Evolutionary conservation across 2,329 filamentous ascomycete genomes (phyloP).

Genomic region (Arachnomyces sp.): DNA sequence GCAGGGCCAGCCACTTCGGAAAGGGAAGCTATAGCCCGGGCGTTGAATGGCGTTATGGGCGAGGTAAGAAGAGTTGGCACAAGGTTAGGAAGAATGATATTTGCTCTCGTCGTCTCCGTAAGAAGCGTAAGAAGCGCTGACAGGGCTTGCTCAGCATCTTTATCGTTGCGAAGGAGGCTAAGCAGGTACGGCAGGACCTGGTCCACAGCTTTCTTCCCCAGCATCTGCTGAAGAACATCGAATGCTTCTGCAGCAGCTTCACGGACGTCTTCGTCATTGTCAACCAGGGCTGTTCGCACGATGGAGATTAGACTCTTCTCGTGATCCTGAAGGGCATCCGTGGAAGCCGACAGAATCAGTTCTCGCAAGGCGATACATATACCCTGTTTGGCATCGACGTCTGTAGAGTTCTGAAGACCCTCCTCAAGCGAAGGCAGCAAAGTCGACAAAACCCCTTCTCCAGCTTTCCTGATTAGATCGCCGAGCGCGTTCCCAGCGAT

Average conservation of each 20-base stretch:
- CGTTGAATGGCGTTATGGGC: conserved; percentile 91
- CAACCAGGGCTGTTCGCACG: conserved; percentile 83
- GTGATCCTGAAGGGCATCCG: conserved; percentile 84
- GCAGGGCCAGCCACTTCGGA: conserved; percentile 82
- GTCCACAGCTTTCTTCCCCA: conserved; percentile 91
- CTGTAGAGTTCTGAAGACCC: conserved; percentile 76
- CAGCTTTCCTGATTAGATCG: conserved; percentile 93
- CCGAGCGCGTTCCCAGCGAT: conserved; percentile 96
- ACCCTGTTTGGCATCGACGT: conserved; percentile 89
- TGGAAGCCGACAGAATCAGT: conserved; percentile 78
- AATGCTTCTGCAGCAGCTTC: conserved; percentile 97
- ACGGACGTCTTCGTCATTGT: conserved; percentile 79
- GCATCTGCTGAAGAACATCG: conserved; percentile 83
- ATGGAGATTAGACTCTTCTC: conserved; percentile 93
- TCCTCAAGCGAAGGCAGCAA: conserved; percentile 87
- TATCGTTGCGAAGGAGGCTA: conserved; percentile 75
- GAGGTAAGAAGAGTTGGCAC: conserved; percentile 85
- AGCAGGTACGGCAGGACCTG: conserved; percentile 90
- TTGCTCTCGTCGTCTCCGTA: conserved; percentile 86
- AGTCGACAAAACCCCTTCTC: conserved; percentile 81
- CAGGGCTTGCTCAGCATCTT: conserved; percentile 83
- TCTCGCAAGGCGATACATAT: conserved; percentile 95
- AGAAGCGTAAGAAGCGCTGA: conserved; percentile 87
- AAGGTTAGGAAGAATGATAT: conserved; percentile 92
- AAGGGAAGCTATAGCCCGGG: conserved; percentile 82